Evolutionary conservation across 192 early-diverging fungal genomes (phyloP), one percentile per base, ranked within the genome.

Genomic region (Gaertneriomyces sp.): DNA sequence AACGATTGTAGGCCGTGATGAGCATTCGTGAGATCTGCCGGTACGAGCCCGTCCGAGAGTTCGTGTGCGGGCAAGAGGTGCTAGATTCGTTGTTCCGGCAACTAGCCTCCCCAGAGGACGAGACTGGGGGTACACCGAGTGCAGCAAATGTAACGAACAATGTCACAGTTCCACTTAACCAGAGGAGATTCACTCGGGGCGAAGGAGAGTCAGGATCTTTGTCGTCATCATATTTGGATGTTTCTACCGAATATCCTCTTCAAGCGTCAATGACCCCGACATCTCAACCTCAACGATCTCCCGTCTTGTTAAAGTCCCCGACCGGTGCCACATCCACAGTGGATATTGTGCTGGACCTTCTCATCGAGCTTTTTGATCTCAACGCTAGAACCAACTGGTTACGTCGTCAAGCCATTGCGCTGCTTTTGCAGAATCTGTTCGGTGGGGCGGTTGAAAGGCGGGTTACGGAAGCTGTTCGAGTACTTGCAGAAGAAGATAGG

Each of bases 291-390:
- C 55, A 14, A 33, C 47, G 17, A 14, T n/a, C 47, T 17, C 14
- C 47, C 47, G 14, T 14, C 47, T 17, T 17, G 14, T 50, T 50
- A 17, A 50, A n/a, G 38, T 56, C 20, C 54, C 54, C 58, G 54
- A 50, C 63, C 39, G 46, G 45, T 41, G 45, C 45, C 19, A 12
- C 53, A 8, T 51, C 69, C 1, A 65, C 68, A 56, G 47, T 87
- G 5, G 93, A 92, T 50, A 83, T 88, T 9, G 61, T 94, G 7
- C 85, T 90, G 59, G 91, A 94, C 60, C 72, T 95, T 39, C 86
- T 97, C 54, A 84, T 93, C 50, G 93, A 97, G 72, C 64, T 91
- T n/a, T 97, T 97, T 80, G 95, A 94, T n/a, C 76, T 97, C 42
- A 87, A 88, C 68, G 88, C 86, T 55, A 82, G 84, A 44, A 89